A percentile compares a stretch with the other conserved stretches of the same genome.
phyloP scores from a whole-genome alignment of 495 filamentous ascomycete genomes.

The Corynascus novoguineensis region DNA sequence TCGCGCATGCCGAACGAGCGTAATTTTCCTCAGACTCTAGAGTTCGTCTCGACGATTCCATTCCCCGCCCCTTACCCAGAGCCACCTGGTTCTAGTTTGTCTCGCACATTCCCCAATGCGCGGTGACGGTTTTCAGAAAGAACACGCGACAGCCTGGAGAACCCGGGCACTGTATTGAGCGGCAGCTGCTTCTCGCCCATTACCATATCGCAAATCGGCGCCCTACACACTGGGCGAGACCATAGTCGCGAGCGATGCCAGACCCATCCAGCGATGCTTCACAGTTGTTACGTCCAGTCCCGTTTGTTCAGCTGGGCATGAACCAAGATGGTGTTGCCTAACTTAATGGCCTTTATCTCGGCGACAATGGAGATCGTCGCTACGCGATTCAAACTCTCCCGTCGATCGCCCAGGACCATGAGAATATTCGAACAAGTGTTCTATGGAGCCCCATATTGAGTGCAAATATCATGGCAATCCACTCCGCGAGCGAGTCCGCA shows the following conservation, averaged over 20 bases:
- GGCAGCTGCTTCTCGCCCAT: no score
- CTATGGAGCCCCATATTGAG: background rate
- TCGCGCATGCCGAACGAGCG: background rate
- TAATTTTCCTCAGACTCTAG: no score
- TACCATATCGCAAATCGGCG: no score
- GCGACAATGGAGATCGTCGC: background rate
- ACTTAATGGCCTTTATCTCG: background rate
- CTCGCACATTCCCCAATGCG: no score
- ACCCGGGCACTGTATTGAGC: no score
- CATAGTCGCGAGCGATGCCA: no score
- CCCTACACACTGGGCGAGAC: no score
- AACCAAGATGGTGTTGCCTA: background rate
- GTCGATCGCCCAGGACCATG: background rate
- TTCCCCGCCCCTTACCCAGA: no score
- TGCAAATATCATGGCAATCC: background rate
- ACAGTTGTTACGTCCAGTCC: background rate
- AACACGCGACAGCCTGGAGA: no score
- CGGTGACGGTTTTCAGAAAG: no score
- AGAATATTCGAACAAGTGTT: conserved; percentile 3
- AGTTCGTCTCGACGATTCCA: no score
- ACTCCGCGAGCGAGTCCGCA: background rate
- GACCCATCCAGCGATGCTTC: background rate
- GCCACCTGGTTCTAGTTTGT: no score
- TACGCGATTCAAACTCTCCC: background rate
- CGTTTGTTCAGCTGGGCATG: background rate